Base-by-base conservation (phyloP, 2,329 filamentous ascomycete genomes). In the Epichloe typhina region DNA sequence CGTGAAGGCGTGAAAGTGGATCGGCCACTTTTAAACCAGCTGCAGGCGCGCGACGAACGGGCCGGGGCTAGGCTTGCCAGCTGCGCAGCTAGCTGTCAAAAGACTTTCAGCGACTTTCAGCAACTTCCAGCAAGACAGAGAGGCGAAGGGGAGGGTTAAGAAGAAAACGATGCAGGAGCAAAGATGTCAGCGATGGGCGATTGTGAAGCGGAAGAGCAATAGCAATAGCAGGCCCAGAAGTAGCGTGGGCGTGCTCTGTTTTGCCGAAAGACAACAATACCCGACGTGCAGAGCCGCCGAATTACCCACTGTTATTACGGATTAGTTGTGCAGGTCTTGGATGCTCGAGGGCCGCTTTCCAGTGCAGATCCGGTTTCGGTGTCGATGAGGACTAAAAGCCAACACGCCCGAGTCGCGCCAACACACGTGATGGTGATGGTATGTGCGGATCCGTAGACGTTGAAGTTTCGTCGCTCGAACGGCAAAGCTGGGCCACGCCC, bases 21-120 rank as follows among this genome's bases (percentile, higher is more conserved):
- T 53, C 47, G 39, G 31, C 47, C 46, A 51, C 53, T 48, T 48
- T 51, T 39, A 33, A 44, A 21, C 46, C n/a, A 31, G 21, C 35
- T 37, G 33, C 43, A 23, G 40, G 38, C 37, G 51, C 45, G 46
- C 26, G 39, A 12, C 50, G 15, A 41, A 40, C 23, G 43, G 38
- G 26, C 17, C 12, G 26, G 15, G 12, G 26, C 31, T 33, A 35
- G 44, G 35, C 44, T 38, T 26, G 41, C 11, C 21, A 21, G n/a
- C 31, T 36, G n/a, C n/a, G 5, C 21, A 21, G n/a, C 31, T 36
- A 21, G n/a, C 31, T 36, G n/a, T 33, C 13, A 15, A 33, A 33
- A 9, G 26, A 26, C 5, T 13, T 36, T 17, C n/a, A 44, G 17
- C 17, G 17, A 17, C 17, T 17, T 17, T 17, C 17, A 17, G 17